Conservation (phyloP, 78 protist genomes). For the slime mould (Dictyostelium discoideum) region DNA sequence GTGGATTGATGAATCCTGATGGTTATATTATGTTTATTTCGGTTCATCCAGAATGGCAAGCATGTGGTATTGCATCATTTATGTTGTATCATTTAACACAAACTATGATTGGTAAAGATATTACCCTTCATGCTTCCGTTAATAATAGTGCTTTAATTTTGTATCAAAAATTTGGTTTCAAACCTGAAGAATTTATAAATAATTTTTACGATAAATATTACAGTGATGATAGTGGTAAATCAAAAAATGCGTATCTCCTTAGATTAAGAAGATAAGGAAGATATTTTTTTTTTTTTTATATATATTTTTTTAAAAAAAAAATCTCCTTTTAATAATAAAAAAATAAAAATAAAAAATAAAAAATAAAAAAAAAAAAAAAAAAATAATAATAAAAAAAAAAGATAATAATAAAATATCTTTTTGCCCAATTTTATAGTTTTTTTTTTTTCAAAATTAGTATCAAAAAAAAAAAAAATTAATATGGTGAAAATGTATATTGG, state of each 20-base stretch:
- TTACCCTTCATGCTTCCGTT: conserved; percentile 86
- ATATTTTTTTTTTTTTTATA: too few species aligned
- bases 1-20: conserved; percentile 85
- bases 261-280: conserved; percentile 38
- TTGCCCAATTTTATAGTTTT: too few species aligned
- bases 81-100: conserved; percentile 81
- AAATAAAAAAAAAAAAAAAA: too few species aligned
- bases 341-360: too few species aligned
- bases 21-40: conserved; percentile 79
- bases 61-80: conserved; percentile 78
- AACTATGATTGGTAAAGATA: conserved; percentile 73
- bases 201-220: conserved; percentile 76
- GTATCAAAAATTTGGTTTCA: conserved; percentile 87
- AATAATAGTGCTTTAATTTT: conserved; percentile 86
- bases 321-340: too few species aligned
- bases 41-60: conserved; percentile 82
- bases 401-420: not conserved
- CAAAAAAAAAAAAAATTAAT: too few species aligned
- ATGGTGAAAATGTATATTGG: not conserved
- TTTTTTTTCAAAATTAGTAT: too few species aligned
- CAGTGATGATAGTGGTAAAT: conserved; percentile 32
- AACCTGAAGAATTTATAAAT: conserved; percentile 77
- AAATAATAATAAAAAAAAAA: too few species aligned
- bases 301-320: too few species aligned
- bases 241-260: conserved; percentile 56